Conservation (phyloP, 2,329 filamentous ascomycete species). For the Cordyceps cateniannulata region DNA sequence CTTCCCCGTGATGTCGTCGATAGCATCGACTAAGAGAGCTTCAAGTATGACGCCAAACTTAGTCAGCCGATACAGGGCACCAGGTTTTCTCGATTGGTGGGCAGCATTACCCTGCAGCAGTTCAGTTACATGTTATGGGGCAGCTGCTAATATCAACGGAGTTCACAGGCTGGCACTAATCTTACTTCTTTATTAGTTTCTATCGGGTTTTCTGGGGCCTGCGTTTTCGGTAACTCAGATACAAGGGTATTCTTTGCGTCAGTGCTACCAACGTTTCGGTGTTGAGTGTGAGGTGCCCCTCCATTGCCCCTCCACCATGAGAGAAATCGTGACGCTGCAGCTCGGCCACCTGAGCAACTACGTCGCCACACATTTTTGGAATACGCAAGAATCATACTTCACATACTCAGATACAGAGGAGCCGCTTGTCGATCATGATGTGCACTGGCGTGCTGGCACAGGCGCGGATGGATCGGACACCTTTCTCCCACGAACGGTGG, state of each 20-base stretch:
- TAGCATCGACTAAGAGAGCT: neutral
- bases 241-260: too few species aligned
- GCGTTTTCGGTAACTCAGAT: too few species aligned
- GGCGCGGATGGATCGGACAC: slow-evolving; percentile 83
- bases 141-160: neutral
- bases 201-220: too few species aligned
- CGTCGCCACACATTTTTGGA: slow-evolving; percentile 95
- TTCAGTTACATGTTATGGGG: neutral
- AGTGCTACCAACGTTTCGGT: neutral
- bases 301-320: slow-evolving; percentile 53
- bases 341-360: slow-evolving; percentile 92
- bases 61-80: neutral
- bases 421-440: slow-evolving; percentile 42
- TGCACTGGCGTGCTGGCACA: slow-evolving; percentile 81
- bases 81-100: neutral
- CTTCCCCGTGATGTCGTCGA: neutral
- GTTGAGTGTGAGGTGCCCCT: neutral
- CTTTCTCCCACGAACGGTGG: slow-evolving; percentile 81
- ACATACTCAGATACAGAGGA: slow-evolving; percentile 60
- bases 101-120: slow-evolving; percentile 2
- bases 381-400: slow-evolving; percentile 89
- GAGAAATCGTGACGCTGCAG: slow-evolving; percentile 91
- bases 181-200: too few species aligned
- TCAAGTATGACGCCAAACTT: neutral
- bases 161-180: too few species aligned